Conservation (phyloP, 1,139 yeast genomes). For the Nakaseomyces nivariensis region DNA sequence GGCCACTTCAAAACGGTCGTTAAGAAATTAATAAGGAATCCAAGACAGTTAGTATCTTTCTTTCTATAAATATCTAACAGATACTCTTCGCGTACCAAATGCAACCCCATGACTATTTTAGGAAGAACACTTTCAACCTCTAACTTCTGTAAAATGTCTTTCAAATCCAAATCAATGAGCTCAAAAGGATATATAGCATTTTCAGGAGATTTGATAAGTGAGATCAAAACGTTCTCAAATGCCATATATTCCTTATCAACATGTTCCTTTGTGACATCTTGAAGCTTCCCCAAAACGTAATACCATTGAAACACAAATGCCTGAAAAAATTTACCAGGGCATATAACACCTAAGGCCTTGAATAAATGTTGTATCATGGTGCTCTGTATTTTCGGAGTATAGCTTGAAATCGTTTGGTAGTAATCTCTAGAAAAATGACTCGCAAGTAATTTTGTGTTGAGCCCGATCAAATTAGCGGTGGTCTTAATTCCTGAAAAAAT, state of each 20-base stretch:
- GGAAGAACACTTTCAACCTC: constrained; percentile 33
- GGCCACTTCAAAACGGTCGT: constrained; percentile 72
- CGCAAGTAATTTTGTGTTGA: not conserved
- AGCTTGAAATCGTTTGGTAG: not conserved
- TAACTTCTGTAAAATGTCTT: not conserved
- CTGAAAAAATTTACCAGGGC: not conserved
- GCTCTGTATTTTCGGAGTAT: not conserved
- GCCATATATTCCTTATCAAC: not conserved
- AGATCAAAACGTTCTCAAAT: not conserved
- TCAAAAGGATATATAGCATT: not conserved
- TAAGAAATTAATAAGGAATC: constrained; percentile 49
- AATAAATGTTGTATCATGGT: not conserved
- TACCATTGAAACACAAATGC: constrained; percentile 1
- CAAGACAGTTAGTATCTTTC: constrained; percentile 35
- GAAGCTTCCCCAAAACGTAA: not conserved
- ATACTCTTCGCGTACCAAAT: constrained; percentile 67
- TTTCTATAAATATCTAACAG: constrained; percentile 45
- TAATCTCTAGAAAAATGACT: not conserved
- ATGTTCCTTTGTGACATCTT: too few relatives aligned
- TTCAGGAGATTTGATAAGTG: not conserved
- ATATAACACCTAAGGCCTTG: not conserved
- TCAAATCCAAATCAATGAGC: not conserved
- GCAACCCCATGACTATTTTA: constrained; percentile 58
- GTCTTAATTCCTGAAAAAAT: not conserved
- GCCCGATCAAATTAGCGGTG: not conserved